These are phyloP conservation scores for Dissophora globulifera DNA, from an alignment of 192 early-diverging fungal genomes.

Conservation along the genomic window DNA sequence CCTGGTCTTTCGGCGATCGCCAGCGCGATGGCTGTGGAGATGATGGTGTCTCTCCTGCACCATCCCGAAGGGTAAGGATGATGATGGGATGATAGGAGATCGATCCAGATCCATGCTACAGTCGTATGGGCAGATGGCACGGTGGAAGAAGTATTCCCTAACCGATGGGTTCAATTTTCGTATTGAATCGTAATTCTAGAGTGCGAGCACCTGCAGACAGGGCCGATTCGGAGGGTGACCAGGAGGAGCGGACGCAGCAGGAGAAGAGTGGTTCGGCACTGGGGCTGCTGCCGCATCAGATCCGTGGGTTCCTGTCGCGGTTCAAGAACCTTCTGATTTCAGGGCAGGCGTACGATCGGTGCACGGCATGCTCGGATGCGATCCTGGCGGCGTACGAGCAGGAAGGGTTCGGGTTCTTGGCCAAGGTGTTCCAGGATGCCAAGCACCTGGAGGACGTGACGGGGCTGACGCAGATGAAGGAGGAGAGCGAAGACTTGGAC, in stretches of 20 bases:
- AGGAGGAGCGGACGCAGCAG: background rate
- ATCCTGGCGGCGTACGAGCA: conserved; percentile 71
- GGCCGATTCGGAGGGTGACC: conserved; percentile 52
- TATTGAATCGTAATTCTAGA: background rate
- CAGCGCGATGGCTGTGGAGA: conserved; percentile 87
- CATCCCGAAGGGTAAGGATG: conserved; percentile 77
- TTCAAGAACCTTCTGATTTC: conserved; percentile 87
- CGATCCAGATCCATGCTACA: too few species aligned
- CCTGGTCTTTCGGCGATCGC: conserved; percentile 95
- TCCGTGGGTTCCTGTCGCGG: conserved; percentile 88
- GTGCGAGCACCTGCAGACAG: conserved; percentile 62
- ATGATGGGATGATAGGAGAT: conserved; percentile 6
- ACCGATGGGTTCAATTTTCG: too few species aligned
- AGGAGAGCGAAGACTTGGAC: conserved; percentile 81
- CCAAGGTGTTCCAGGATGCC: conserved; percentile 76
- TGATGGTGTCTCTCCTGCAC: conserved; percentile 89
- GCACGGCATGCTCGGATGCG: conserved; percentile 89
- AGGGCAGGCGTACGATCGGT: conserved; percentile 87
- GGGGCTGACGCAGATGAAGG: conserved; percentile 82
- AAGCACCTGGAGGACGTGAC: conserved; percentile 87
- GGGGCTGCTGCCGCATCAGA: conserved; percentile 93
- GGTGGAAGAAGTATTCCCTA: background rate
- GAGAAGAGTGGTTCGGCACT: conserved; percentile 48
- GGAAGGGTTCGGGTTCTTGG: conserved; percentile 80
- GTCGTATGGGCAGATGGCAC: too few species aligned